phyloP scores from a whole-genome alignment of 2,329 filamentous ascomycete genomes.

The Periconia macrospinosa region DNA sequence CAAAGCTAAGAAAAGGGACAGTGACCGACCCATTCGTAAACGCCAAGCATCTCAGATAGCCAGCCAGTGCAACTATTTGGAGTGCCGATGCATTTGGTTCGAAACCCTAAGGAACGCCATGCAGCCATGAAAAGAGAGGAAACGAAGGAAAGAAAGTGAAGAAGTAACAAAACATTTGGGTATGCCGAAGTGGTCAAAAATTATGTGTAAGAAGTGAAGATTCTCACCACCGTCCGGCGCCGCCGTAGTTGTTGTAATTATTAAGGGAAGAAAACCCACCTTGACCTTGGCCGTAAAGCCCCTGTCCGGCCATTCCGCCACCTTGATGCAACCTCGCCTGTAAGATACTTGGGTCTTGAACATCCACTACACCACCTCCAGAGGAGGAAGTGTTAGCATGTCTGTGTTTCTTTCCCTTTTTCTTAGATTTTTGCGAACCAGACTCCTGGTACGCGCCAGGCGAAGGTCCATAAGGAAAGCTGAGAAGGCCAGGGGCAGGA shows the following conservation, averaged over 20 bases:
- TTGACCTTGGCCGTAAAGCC: slow-evolving; percentile 83
- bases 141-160: slow-evolving; percentile 9
- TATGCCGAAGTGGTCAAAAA: slow-evolving; percentile 27
- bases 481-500: slow-evolving; percentile 88
- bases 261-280: slow-evolving; percentile 95
- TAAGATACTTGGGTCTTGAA: slow-evolving; percentile 99
- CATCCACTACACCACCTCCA: slow-evolving; percentile 98
- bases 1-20: slow-evolving; percentile 25
- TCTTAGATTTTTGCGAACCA: slow-evolving; percentile 93
- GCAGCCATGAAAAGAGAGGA: slow-evolving; percentile 34
- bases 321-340: slow-evolving; percentile 95
- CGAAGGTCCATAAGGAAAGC: slow-evolving; percentile 87
- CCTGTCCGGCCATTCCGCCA: slow-evolving; percentile 78
- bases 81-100: slow-evolving; percentile 44
- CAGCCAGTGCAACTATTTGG: slow-evolving; percentile 30
- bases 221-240: slow-evolving; percentile 42
- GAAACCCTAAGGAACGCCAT: slow-evolving; percentile 40
- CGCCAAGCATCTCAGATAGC: slow-evolving; percentile 42
- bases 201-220: slow-evolving; percentile 35
- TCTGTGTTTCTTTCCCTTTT: slow-evolving; percentile 99
- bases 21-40: slow-evolving; percentile 36
- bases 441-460: slow-evolving; percentile 86
- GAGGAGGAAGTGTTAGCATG: slow-evolving; percentile 99
- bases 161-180: slow-evolving; percentile 33
- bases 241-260: slow-evolving; percentile 57